Percentiles rank a stretch among this genome's conserved stretches.
phyloP scores from a whole-genome alignment of 1,284 basidiomycete genomes.

The Cryptococcus sp. region DNA sequence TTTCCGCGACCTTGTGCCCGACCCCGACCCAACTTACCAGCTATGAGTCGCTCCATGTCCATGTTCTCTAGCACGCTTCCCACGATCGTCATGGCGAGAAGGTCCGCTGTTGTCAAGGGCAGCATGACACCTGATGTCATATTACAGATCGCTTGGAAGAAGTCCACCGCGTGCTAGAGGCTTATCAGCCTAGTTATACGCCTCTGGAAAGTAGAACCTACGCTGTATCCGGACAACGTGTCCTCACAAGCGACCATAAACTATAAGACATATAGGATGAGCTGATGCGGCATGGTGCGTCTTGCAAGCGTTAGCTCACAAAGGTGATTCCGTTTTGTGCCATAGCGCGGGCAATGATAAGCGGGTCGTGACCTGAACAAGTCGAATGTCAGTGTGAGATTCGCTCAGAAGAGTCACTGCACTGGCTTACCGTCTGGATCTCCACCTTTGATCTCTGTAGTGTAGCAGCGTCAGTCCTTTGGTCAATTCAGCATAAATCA shows the following conservation, averaged over 20 bases:
- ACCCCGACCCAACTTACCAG: constrained; percentile 28
- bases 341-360: constrained; percentile 85
- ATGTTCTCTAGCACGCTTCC: constrained; percentile 96
- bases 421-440: constrained; percentile 69
- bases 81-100: constrained; percentile 93
- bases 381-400: constrained; percentile 6
- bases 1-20: background rate
- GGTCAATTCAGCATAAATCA: too few relatives aligned
- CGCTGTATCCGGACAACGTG: constrained; percentile 87
- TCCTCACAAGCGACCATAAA: constrained; percentile 99
- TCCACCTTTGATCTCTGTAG: constrained; percentile 79
- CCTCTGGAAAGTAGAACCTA: constrained; percentile 52
- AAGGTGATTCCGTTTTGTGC: constrained; percentile 86
- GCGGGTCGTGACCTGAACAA: constrained; percentile 70
- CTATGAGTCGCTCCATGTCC: constrained; percentile 93
- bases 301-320: constrained; percentile 56
- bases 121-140: constrained; percentile 95
- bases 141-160: constrained; percentile 87
- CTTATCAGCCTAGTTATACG: constrained; percentile 15
- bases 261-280: constrained; percentile 52
- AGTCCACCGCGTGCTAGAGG: constrained; percentile 82
- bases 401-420: background rate
- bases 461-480: constrained; percentile 38
- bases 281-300: background rate
- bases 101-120: constrained; percentile 90